Conservation (phyloP, 345 rosid species). For the Cardamine occulta region DNA sequence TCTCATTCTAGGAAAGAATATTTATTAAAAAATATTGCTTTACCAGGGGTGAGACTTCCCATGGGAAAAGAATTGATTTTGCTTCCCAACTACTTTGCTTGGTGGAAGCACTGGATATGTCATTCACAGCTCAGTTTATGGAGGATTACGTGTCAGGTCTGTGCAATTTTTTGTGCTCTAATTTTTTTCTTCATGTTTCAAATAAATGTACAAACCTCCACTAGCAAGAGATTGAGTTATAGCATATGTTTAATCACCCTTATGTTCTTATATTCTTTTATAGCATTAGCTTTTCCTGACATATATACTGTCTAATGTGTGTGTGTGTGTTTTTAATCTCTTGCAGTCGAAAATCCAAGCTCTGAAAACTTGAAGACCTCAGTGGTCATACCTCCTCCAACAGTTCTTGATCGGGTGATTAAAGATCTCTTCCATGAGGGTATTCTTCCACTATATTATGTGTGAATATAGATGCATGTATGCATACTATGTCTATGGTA, state of each 20-base stretch:
- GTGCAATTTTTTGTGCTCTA: conserved; percentile 32
- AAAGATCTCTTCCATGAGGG: conserved; percentile 93
- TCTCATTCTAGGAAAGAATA: conserved; percentile 27
- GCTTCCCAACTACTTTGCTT: conserved; percentile 80
- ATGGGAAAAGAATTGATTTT: conserved; percentile 68
- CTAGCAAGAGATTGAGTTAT: conserved; percentile 13
- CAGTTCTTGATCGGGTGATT: conserved; percentile 87
- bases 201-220: conserved; percentile 30
- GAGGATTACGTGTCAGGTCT: conserved; percentile 96
- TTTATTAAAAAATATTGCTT: conserved; percentile 37
- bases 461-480: conserved; percentile 26
- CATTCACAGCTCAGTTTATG: conserved; percentile 82
- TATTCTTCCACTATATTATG: conserved; percentile 40
- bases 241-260: neutral
- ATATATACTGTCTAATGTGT: conserved; percentile 6
- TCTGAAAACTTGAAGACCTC: conserved; percentile 72
- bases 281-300: conserved; percentile 29
- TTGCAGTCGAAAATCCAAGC: conserved; percentile 71
- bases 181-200: conserved; percentile 25
- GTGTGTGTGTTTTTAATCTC: conserved; percentile 2
- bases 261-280: conserved; percentile 9
- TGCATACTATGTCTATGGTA: conserved; percentile 19
- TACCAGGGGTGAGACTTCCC: conserved; percentile 57
- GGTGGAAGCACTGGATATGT: conserved; percentile 70
- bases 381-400: conserved; percentile 79